Evolutionary conservation across 202 grass and related monocot species (phyloP).

Genomic region (Setaria viridis): DNA sequence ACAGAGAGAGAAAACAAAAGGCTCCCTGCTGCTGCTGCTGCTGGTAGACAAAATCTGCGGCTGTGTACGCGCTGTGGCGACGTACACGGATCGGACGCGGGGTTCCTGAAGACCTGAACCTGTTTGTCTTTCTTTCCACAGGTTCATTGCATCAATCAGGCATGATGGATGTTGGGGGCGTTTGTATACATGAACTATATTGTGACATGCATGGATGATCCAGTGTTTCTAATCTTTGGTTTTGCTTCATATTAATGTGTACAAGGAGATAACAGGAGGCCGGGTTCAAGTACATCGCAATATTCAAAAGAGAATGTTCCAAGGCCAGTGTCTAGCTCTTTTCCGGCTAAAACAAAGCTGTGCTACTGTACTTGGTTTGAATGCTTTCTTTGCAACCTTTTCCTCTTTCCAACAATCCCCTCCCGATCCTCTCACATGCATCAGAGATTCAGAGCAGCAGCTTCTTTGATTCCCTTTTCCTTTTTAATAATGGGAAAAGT

Average conservation of each 20-base stretch:
- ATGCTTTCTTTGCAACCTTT: constrained; percentile 37
- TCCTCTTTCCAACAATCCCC: constrained; percentile 15
- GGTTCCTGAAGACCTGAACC: not conserved
- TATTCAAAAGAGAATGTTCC: too few relatives aligned
- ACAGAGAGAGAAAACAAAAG: not conserved
- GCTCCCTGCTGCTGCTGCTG: too few relatives aligned
- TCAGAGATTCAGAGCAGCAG: not conserved
- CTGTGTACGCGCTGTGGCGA: not conserved
- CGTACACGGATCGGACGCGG: not conserved
- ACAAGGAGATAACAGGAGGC: not conserved
- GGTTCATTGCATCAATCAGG: not conserved
- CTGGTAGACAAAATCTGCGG: not conserved
- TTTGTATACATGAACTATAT: not conserved
- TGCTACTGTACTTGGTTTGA: constrained; percentile 29
- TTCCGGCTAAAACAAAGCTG: not conserved
- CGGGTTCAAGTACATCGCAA: not conserved
- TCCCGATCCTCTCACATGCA: constrained; percentile 31
- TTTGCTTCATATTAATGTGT: not conserved
- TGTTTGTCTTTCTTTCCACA: not conserved
- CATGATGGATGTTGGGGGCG: not conserved
- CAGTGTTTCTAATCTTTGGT: not conserved
- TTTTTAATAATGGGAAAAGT: not conserved
- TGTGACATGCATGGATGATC: not conserved
- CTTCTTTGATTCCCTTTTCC: not conserved
- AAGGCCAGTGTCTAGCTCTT: not conserved